Percentiles rank a stretch among this genome's conserved stretches.
These are phyloP conservation scores for Cordyceps javanica DNA, from an alignment of 2,329 filamentous ascomycete genomes.

Conservation along the genomic window DNA sequence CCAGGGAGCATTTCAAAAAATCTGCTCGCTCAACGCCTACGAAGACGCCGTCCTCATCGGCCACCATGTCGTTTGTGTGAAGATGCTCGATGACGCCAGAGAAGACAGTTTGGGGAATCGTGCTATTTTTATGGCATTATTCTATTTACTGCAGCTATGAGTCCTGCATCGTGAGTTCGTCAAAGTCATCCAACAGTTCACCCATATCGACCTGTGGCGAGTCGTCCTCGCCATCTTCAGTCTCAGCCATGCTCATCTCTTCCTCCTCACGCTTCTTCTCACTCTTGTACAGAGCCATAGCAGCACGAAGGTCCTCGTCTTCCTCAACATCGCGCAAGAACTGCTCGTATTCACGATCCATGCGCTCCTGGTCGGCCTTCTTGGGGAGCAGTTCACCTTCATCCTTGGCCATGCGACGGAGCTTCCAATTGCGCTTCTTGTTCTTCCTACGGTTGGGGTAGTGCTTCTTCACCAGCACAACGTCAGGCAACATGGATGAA, in stretches of 20 bases:
- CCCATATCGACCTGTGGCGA: conserved; percentile 69
- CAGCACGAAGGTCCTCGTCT: conserved; percentile 78
- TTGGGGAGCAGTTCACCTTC: conserved; percentile 81
- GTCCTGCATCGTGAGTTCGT: conserved; percentile 72
- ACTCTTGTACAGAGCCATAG: conserved; percentile 80
- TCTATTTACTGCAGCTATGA: conserved; percentile 19
- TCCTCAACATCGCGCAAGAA: conserved; percentile 97
- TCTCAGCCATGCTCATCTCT: conserved; percentile 63
- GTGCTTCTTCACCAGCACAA: conserved; percentile 94
- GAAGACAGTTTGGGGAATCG: neutral
- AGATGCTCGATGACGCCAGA: neutral
- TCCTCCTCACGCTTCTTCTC: conserved; percentile 48
- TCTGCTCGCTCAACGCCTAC: conserved; percentile 13
- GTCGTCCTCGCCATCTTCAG: conserved; percentile 56
- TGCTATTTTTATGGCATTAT: conserved; percentile 17
- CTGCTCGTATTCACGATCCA: conserved; percentile 93
- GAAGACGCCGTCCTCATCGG: conserved; percentile 18
- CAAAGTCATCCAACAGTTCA: conserved; percentile 85
- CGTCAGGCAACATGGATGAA: conserved; percentile 76
- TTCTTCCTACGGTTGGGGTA: conserved; percentile 80
- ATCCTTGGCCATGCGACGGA: conserved; percentile 88
- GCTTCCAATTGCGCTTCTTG: conserved; percentile 80
- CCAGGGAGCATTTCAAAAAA: conserved; percentile 23
- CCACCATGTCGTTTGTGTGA: conserved; percentile 33
- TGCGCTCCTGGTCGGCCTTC: conserved; percentile 79